Evolutionary conservation across 2,329 filamentous ascomycete genomes (phyloP).

Genomic region (Endoconidiophora polonica): DNA sequence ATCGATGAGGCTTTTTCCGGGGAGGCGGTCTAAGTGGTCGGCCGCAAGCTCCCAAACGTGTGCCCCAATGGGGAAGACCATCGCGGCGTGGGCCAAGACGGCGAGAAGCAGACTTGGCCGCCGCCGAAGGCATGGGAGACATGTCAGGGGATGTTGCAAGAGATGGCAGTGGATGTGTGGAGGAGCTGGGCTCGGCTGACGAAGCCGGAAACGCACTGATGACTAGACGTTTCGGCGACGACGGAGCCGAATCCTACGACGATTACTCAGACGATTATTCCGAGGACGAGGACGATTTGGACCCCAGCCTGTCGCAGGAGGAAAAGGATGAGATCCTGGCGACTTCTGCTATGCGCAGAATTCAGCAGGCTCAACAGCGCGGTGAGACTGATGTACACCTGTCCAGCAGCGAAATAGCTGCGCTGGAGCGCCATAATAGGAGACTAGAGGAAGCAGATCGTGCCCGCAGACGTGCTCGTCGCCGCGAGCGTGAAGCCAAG

Average conservation of each 20-base stretch:
- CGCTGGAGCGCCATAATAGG: constrained; percentile 52
- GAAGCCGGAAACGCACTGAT: constrained; percentile 24
- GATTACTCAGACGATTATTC: constrained; percentile 31
- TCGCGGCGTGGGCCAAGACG: constrained; percentile 57
- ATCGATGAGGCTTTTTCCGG: constrained; percentile 99
- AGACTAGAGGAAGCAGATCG: constrained; percentile 35
- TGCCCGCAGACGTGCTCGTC: constrained; percentile 17
- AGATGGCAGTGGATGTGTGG: constrained; percentile 32
- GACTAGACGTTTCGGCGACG: constrained; percentile 17
- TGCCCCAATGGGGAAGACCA: constrained; percentile 98
- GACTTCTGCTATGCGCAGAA: constrained; percentile 62
- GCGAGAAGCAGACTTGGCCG: constrained; percentile 15
- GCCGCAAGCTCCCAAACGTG: constrained; percentile 92
- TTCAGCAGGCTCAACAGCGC: constrained; percentile 58
- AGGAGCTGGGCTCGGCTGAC: constrained; percentile 49
- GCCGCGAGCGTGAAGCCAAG: constrained; percentile 23
- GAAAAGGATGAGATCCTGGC: constrained; percentile 62
- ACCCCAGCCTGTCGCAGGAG: constrained; percentile 34
- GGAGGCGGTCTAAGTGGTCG: constrained; percentile 99
- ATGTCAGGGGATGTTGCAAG: constrained; percentile 14
- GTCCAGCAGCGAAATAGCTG: constrained; percentile 62
- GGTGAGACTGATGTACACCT: constrained; percentile 69
- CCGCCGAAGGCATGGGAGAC: constrained; percentile 30
- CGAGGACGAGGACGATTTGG: constrained; percentile 31
- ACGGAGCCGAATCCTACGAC: constrained; percentile 28